Evolutionary conservation across 2,329 filamentous ascomycete genomes (phyloP).

Genomic region (Colletotrichum orbiculare): DNA sequence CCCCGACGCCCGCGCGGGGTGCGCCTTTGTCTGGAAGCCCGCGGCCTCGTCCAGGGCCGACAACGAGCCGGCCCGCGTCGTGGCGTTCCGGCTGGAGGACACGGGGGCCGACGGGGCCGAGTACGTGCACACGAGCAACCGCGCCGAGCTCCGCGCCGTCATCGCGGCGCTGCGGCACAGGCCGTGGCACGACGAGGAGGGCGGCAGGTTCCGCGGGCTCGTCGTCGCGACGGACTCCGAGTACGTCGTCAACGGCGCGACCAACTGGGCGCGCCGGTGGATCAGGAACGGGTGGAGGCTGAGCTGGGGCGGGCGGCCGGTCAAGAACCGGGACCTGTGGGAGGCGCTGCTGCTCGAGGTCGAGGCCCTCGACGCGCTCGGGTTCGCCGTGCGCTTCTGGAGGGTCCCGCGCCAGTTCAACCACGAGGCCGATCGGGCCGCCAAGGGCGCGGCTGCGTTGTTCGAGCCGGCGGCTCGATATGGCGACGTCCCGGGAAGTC

Average conservation of each 20-base stretch:
- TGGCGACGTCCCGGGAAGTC: background rate
- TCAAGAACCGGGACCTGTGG: conserved; percentile 66
- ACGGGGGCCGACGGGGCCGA: conserved; percentile 53
- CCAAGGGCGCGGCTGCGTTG: conserved; percentile 45
- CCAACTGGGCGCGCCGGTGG: conserved; percentile 57
- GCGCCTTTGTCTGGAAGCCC: conserved; percentile 48
- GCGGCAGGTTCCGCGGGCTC: conserved; percentile 46
- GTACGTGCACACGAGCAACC: conserved; percentile 58
- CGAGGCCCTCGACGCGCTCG: conserved; percentile 40
- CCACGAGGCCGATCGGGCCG: conserved; percentile 51
- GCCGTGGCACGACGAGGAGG: conserved; percentile 53
- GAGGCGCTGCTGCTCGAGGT: conserved; percentile 56
- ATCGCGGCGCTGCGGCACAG: conserved; percentile 60
- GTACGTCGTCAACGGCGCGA: conserved; percentile 60
- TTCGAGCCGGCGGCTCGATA: background rate
- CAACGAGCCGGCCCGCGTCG: conserved; percentile 19
- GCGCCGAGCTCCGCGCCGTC: conserved; percentile 66
- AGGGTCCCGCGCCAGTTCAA: conserved; percentile 57
- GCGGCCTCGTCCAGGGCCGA: background rate
- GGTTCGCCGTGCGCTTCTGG: conserved; percentile 52
- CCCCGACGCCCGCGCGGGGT: conserved; percentile 51
- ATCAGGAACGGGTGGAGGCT: conserved; percentile 57
- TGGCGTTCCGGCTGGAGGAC: conserved; percentile 52
- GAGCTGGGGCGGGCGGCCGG: conserved; percentile 39
- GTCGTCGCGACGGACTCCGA: conserved; percentile 66